Evolutionary conservation across 805 yeast species (phyloP), one percentile per base, ranked within the genome.

Genomic region (Yamadazyma takamatsuzukensis): DNA sequence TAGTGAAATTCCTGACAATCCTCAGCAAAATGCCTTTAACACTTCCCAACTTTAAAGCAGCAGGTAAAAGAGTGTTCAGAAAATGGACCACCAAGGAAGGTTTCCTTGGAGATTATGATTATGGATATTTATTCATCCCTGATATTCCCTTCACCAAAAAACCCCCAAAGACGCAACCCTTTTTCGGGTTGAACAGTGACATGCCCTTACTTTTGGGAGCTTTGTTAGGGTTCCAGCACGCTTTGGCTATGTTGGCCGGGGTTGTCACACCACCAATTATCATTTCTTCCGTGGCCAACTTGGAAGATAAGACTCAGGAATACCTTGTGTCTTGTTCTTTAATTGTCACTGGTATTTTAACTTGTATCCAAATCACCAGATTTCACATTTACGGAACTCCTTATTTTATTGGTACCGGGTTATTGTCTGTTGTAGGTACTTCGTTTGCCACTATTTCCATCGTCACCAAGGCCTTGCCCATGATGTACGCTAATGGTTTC

Each of bases 231-330:
- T 70, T 88, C 41, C 96, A 88, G 63, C 97, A 88, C 53, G 64
- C 95, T 1, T 57, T 88, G 43, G 78, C 96, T 16, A 88, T 89
- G 96, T 63, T 88, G 61, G 96, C 96, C 11, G 96, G 96, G 49
- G 75, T 88, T 31, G 82, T 83, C 22, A 67, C 93, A 6, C 95
- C 96, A 6, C 90, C 95, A 3, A 61, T 88, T 34, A 65, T 88
- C 43, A 83, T 86, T 30, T 66, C 88, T 0, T 47, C 68, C 9
- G 56, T 73, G 17, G 90, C 90, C 6, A 70, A 83, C 53, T 65
- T 88, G 29, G 61, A 57, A 21, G 46, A 64, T 8, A 67, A 58
- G 1, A 37, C 64, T 3, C 54, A 55, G 26, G 56, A 61, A 33
- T 65, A 64, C 45, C 43, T 65, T 40, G 69, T 65, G 11, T 54